These are phyloP conservation scores for Ceratocystis eucalypticola DNA, from an alignment of 2,329 filamentous ascomycete species.

Conservation along the genomic window DNA sequence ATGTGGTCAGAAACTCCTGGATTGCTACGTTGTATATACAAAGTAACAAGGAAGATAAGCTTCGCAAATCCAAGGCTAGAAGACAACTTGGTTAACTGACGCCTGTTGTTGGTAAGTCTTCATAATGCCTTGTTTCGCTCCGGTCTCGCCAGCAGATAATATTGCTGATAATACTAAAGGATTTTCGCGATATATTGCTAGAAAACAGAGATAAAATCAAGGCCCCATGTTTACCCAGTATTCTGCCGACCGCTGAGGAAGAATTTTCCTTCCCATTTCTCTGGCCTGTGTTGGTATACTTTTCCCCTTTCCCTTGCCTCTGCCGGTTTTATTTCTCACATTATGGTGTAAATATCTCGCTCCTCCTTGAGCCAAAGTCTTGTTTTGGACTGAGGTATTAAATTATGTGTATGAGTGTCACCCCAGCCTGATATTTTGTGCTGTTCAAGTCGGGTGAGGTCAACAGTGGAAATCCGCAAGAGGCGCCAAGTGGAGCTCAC, in stretches of 20 bases:
- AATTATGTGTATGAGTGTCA: too few relatives aligned
- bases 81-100: background rate
- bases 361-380: too few relatives aligned
- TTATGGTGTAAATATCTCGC: too few relatives aligned
- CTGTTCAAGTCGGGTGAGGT: background rate
- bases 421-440: background rate
- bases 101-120: too few relatives aligned
- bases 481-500: slow-evolving; percentile 10
- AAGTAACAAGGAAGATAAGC: background rate
- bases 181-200: too few relatives aligned
- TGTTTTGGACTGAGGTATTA: too few relatives aligned
- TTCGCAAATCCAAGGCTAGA: background rate
- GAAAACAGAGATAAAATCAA: background rate
- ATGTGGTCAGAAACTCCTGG: background rate
- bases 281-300: too few relatives aligned
- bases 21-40: background rate
- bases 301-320: too few relatives aligned
- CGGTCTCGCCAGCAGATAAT: background rate
- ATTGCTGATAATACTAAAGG: background rate
- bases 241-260: too few relatives aligned
- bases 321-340: too few relatives aligned
- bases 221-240: too few relatives aligned
- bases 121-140: background rate
- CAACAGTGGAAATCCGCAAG: slow-evolving; percentile 10
- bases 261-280: too few relatives aligned